phyloP scores from a whole-genome alignment of 371 early-diverging fungal species.

The Mortierella sp. region DNA sequence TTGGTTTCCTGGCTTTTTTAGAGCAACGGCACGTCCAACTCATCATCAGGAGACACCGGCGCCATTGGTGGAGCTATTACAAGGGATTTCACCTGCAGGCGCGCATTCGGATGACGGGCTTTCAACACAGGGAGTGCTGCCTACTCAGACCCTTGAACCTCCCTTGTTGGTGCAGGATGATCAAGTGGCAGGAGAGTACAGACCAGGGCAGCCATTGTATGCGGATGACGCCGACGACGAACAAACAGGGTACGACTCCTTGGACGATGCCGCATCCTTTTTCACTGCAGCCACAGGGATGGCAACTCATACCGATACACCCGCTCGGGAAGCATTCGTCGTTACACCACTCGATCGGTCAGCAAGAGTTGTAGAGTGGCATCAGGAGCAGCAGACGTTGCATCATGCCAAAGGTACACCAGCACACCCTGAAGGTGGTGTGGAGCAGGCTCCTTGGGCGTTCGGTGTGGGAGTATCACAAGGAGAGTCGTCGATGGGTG shows the following conservation, averaged over 20 bases:
- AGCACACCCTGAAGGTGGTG: background rate
- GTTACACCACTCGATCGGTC: conserved; percentile 49
- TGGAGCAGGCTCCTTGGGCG: conserved; percentile 33
- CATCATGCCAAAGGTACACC: conserved; percentile 39
- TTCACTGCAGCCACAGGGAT: conserved; percentile 49
- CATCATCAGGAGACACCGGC: conserved; percentile 30
- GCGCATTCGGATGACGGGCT: conserved; percentile 34
- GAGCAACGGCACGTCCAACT: conserved; percentile 25
- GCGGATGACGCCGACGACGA: conserved; percentile 54
- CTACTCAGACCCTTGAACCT: background rate
- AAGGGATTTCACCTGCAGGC: conserved; percentile 33
- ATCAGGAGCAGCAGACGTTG: conserved; percentile 49
- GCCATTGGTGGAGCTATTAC: conserved; percentile 31
- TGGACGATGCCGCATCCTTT: conserved; percentile 53
- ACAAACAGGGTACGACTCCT: conserved; percentile 54
- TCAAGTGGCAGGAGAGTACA: background rate
- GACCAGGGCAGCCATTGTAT: conserved; percentile 16
- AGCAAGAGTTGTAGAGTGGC: conserved; percentile 52
- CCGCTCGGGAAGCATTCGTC: conserved; percentile 36
- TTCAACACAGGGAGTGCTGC: conserved; percentile 10
- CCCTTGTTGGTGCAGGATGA: background rate
- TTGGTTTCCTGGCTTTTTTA: background rate
- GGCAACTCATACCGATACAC: conserved; percentile 36
- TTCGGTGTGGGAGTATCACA: conserved; percentile 36
- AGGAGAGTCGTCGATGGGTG: conserved; percentile 20